phyloP scores from a whole-genome alignment of 257 asterid genomes.

The Solanum tacnaense region DNA sequence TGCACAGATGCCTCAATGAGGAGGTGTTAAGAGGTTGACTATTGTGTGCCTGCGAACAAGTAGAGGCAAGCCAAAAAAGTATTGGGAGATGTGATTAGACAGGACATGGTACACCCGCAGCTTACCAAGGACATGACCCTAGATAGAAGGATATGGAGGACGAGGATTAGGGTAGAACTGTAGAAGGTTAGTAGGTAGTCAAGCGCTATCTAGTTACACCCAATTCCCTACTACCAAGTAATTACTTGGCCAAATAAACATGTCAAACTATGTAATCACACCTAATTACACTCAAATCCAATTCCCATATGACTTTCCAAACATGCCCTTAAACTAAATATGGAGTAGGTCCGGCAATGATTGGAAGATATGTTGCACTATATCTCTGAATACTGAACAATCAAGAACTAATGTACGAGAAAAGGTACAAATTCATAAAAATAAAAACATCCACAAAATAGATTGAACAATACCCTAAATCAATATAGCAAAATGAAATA shows the following conservation, averaged over 20 bases:
- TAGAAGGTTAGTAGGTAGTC: neutral
- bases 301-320: neutral
- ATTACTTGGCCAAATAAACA: neutral
- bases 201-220: neutral
- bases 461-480: neutral
- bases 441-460: neutral
- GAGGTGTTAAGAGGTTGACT: neutral
- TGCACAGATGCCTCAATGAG: neutral
- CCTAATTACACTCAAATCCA: neutral
- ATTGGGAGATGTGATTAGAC: neutral
- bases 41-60: neutral
- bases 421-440: neutral
- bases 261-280: neutral
- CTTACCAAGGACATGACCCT: neutral
- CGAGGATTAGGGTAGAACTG: neutral
- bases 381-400: neutral
- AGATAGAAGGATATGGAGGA: neutral
- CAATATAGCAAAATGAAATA: neutral
- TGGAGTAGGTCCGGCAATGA: neutral
- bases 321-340: neutral
- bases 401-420: neutral
- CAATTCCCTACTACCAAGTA: neutral
- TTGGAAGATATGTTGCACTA: neutral
- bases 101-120: neutral
- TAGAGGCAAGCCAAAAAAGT: neutral